phyloP scores from a whole-genome alignment of 768 basidiomycete species.

The Trametes cinnabarina region DNA sequence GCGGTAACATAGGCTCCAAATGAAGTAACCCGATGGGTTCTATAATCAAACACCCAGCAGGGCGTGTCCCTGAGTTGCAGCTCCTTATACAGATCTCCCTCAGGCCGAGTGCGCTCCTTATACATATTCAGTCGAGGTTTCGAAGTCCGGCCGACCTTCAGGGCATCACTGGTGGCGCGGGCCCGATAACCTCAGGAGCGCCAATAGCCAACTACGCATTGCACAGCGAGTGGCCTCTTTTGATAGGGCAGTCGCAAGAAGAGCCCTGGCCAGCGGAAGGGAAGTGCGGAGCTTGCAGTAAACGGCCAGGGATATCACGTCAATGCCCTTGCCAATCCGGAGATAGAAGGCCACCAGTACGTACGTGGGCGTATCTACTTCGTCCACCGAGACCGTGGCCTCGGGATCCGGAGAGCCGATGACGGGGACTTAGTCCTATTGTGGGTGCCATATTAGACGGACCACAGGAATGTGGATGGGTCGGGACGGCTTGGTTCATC shows the following conservation, averaged over 20 bases:
- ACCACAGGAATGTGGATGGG: neutral
- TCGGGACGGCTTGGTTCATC: neutral
- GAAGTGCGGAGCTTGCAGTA: neutral
- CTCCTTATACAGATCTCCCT: too few species aligned
- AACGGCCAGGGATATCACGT: neutral
- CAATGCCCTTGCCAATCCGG: neutral
- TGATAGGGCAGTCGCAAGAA: neutral
- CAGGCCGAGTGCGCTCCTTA: too few species aligned
- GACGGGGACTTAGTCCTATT: constrained; percentile 1
- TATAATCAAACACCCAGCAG: too few species aligned
- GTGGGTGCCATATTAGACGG: neutral
- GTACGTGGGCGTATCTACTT: neutral
- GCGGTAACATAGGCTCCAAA: too few species aligned
- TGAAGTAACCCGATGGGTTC: too few species aligned
- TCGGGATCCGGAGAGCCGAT: constrained; percentile 14
- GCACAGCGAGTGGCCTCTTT: neutral
- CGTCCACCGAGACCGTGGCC: neutral
- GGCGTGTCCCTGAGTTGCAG: too few species aligned
- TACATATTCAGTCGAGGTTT: too few species aligned
- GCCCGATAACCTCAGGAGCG: constrained; percentile 1
- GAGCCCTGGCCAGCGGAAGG: neutral
- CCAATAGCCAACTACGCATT: constrained; percentile 5
- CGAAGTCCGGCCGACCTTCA: too few species aligned
- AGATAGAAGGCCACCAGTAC: constrained; percentile 5
- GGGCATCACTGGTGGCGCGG: neutral